These are phyloP conservation scores for Nepenthes alata DNA, from an alignment of 179 eudicot species.

Conservation along the genomic window DNA sequence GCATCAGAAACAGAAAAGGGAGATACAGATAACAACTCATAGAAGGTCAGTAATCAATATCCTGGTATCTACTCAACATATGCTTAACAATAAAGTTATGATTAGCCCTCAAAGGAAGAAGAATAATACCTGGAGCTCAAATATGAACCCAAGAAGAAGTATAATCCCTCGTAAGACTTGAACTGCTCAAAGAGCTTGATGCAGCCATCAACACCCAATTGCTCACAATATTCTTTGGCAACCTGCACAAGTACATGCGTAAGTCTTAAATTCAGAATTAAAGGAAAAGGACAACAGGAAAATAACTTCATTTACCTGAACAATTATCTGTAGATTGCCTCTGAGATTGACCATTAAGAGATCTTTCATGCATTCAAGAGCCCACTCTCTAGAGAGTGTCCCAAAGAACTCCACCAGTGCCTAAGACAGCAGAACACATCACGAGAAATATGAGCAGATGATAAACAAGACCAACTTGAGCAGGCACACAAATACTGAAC, in stretches of 20 bases:
- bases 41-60: no score
- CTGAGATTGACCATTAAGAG: conserved; percentile 40
- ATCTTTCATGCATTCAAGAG: conserved; percentile 50
- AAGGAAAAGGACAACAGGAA: background rate
- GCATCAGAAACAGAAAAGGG: conserved; percentile 6
- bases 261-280: background rate
- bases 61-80: no score
- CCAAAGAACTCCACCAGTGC: conserved; percentile 48
- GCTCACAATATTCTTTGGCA: conserved; percentile 44
- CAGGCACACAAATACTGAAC: conserved; percentile 11
- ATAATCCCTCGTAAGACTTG: conserved; percentile 39
- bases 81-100: background rate
- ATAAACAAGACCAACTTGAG: background rate
- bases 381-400: conserved; percentile 46
- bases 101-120: background rate
- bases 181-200: conserved; percentile 41
- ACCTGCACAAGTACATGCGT: conserved; percentile 18
- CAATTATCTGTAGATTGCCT: conserved; percentile 47
- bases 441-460: conserved; percentile 3
- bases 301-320: conserved; percentile 23
- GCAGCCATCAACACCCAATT: conserved; percentile 32
- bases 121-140: conserved; percentile 31
- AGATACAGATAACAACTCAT: background rate
- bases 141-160: conserved; percentile 41
- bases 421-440: conserved; percentile 10